Conservation (phyloP, 345 rosid genomes). For the Euphorbia lathyris region DNA sequence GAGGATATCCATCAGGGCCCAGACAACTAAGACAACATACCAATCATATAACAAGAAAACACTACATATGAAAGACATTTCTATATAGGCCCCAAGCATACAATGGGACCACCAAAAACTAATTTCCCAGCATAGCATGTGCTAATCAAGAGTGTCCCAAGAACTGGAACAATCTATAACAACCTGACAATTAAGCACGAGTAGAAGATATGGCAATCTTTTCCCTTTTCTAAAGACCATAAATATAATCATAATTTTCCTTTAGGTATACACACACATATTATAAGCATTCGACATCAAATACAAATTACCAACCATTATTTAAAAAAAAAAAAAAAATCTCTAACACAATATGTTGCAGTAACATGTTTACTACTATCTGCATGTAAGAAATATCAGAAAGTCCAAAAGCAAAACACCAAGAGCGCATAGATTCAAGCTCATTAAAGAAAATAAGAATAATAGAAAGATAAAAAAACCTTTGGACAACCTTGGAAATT, state of each 20-base stretch:
- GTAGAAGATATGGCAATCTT: no score
- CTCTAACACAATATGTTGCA: not conserved
- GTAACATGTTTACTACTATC: not conserved
- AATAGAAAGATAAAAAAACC: no score
- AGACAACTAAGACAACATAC: not conserved
- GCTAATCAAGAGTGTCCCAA: not conserved
- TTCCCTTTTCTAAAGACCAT: no score
- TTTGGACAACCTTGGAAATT: not conserved
- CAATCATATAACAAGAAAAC: not conserved
- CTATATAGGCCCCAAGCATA: not conserved
- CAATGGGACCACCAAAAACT: not conserved
- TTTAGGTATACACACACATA: not conserved
- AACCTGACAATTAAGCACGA: not conserved
- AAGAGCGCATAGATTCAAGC: no score
- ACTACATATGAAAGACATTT: not conserved
- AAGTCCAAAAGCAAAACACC: no score
- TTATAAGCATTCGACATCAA: not conserved
- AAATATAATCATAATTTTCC: no score
- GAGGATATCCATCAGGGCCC: not conserved
- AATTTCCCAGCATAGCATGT: not conserved
- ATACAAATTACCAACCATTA: not conserved
- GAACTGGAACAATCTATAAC: not conserved
- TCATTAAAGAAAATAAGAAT: no score
- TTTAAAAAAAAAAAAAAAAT: not conserved
- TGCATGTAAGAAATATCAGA: not conserved